Evolutionary conservation across 257 asterid species (phyloP).

Genomic region (Coffea canephora): DNA sequence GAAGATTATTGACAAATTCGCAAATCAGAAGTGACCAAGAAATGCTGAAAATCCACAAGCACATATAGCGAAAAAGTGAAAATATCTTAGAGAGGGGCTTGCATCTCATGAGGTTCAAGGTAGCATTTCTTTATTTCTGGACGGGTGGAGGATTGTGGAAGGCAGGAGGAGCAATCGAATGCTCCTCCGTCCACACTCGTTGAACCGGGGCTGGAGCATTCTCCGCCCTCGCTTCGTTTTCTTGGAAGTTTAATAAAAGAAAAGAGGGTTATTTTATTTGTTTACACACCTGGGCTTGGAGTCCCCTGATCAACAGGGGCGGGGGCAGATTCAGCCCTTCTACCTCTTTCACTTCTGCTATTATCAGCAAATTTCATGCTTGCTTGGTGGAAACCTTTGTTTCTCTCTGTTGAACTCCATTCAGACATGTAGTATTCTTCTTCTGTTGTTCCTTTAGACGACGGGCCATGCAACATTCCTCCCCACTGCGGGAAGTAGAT

Average conservation of each 20-base stretch:
- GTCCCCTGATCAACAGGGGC: slow-evolving; percentile 26
- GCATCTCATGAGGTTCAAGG: no score
- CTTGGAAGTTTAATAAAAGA: no score
- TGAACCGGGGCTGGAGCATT: not conserved
- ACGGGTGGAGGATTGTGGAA: no score
- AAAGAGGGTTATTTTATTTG: not conserved
- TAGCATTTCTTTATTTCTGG: no score
- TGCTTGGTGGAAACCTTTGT: slow-evolving; percentile 51
- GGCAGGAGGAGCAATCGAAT: not conserved
- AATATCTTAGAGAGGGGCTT: not conserved
- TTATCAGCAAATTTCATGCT: slow-evolving; percentile 79
- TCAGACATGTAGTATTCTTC: slow-evolving; percentile 82
- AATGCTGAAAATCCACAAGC: not conserved
- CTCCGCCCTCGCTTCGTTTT: not conserved
- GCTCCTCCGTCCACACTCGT: not conserved
- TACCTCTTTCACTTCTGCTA: slow-evolving; percentile 64
- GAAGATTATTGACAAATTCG: not conserved
- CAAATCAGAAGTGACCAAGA: not conserved
- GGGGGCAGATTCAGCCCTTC: slow-evolving; percentile 26
- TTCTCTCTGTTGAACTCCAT: slow-evolving; percentile 58
- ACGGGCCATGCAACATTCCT: slow-evolving; percentile 66
- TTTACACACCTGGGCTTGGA: slow-evolving; percentile 21
- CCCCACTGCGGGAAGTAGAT: slow-evolving; percentile 96
- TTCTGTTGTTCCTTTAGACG: slow-evolving; percentile 54
- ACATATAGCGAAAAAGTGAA: not conserved